Percentiles rank a stretch among this genome's conserved stretches.
Evolutionary conservation across 2,329 filamentous ascomycete species (phyloP).

Genomic region (Helotiales sp.): DNA sequence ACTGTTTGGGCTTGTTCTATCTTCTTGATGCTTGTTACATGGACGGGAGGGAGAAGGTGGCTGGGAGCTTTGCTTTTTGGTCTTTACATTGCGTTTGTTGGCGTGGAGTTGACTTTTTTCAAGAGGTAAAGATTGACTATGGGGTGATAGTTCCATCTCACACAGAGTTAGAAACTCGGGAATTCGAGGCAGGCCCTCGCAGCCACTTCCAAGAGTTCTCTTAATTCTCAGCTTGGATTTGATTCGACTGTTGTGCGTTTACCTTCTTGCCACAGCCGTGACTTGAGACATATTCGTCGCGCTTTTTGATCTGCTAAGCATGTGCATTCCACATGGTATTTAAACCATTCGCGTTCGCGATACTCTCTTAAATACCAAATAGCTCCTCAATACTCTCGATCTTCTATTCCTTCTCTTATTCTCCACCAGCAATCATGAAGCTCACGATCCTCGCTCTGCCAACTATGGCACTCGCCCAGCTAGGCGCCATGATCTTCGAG

Average conservation of each 20-base stretch:
- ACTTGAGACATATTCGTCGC: neutral
- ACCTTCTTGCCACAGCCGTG: neutral
- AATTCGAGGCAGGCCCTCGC: neutral
- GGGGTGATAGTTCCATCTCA: neutral
- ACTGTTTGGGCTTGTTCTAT: slow-evolving; percentile 36
- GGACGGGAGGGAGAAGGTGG: slow-evolving; percentile 42
- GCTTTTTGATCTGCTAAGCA: neutral
- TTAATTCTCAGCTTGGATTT: neutral
- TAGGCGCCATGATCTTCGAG: slow-evolving; percentile 2
- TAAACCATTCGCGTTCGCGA: slow-evolving; percentile 3
- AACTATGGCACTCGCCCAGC: neutral
- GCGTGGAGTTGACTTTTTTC: slow-evolving; percentile 18
- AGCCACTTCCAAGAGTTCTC: neutral
- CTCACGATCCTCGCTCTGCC: neutral
- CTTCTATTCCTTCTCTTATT: neutral
- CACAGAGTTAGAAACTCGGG: neutral
- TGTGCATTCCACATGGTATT: neutral
- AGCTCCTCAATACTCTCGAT: neutral
- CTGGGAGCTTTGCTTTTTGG: slow-evolving; percentile 41
- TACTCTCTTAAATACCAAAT: neutral
- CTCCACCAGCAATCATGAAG: slow-evolving; percentile 12
- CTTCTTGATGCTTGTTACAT: slow-evolving; percentile 39
- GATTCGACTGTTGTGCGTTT: neutral
- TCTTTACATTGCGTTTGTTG: slow-evolving; percentile 40
- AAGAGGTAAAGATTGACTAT: slow-evolving; percentile 19